Evolutionary conservation across 306 rosid genomes (phyloP), one percentile per base, ranked within the genome.

Genomic region (Ceratonia siliqua): DNA sequence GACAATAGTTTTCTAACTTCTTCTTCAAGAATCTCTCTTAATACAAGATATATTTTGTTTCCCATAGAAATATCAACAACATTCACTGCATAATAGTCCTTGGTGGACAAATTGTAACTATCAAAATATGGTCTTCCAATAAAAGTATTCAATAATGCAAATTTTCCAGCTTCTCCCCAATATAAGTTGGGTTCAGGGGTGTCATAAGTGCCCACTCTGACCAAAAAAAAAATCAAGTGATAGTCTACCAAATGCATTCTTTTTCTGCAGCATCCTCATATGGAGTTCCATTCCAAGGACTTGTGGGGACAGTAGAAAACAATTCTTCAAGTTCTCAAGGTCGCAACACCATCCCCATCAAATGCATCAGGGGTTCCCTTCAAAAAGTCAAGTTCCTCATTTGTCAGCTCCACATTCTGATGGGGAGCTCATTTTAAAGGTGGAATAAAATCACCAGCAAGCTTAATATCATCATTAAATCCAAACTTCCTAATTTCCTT

Each of bases 181-280:
- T 87, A 75, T 70, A 85, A 63, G 90, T 50, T 80, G 98, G 97
- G 81, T 91, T 79, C 72, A 93, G 68, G 67, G 87, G 95, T 8
- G 98, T 87, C 98, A 93, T 90, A 32, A 93, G 87, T 45, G 96
- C 89, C 98, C 98, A 93, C 98, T 83, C 82, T n/a, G 98, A 88
- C 76, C n/a, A n/a, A 91, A 84, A 80, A 93, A 93, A 38, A 85
- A 96, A 78, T 91, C 92, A 84, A 89, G 83, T 35, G 90, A 86
- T 39, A 93, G 72, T 75, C 91, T 97, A 73, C 92, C 92, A 84
- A 93, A 85, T 61, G 94, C 90, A 74, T 89, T 89, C n/a, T 80
- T 41, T 83, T 84, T 93, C 89, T 2, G 83, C 94, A 71, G 90
- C 87, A 74, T 93, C 98, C 77, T 77, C 85, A 14, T 84, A 93